Evolutionary conservation across 192 early-diverging fungal species (phyloP).

Genomic region (Rhizoclosmatium sp.): DNA sequence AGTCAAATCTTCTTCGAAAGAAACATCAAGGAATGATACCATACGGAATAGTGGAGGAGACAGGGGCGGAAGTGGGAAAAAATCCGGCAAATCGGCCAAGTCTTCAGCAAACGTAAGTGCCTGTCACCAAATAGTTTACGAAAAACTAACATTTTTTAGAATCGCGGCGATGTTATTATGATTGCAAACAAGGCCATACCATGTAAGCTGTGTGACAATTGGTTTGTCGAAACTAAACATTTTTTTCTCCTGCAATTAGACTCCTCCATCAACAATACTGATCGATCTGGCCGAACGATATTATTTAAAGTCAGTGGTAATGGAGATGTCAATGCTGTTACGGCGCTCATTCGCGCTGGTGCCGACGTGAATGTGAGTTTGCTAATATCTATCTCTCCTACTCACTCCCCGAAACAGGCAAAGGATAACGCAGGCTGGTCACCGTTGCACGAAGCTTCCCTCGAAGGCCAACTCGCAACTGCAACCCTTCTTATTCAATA

Average conservation of each 20-base stretch:
- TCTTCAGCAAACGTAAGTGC: not conserved
- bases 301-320: conserved; percentile 51
- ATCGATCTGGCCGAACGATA: conserved; percentile 55
- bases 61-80: not conserved
- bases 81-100: not conserved
- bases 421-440: conserved; percentile 68
- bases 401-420: not conserved
- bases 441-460: conserved; percentile 62
- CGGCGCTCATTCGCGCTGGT: conserved; percentile 53
- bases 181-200: conserved; percentile 38
- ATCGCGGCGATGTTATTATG: conserved; percentile 28
- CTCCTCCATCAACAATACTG: conserved; percentile 48
- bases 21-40: not conserved
- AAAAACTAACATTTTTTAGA: conserved; percentile 1
- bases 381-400: not conserved
- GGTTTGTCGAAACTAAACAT: not conserved
- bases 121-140: no score
- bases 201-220: not conserved
- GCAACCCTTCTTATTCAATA: conserved; percentile 51
- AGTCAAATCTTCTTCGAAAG: no score
- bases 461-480: conserved; percentile 53
- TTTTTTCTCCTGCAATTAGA: not conserved
- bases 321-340: conserved; percentile 51
- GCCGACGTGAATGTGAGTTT: conserved; percentile 51
- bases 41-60: not conserved